Evolutionary conservation across 441 rosid genomes (phyloP).

Genomic region (Gossypium trilobum): DNA sequence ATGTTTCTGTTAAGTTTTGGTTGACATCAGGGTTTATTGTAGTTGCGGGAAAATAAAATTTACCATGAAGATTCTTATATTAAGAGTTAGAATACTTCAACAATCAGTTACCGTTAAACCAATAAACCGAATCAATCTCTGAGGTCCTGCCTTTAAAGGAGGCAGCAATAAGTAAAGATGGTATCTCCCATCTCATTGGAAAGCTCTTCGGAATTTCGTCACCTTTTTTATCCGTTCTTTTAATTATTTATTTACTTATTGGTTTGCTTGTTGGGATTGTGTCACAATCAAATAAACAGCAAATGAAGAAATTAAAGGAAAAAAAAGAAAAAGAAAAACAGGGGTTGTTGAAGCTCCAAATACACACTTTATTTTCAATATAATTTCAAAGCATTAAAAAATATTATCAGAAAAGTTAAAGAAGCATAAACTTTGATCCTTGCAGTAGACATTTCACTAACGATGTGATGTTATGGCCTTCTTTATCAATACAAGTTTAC

Average conservation of each 20-base stretch:
- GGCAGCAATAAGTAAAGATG: constrained; percentile 1
- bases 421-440: constrained; percentile 18
- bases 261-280: too few relatives aligned
- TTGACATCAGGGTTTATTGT: too few relatives aligned
- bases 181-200: constrained; percentile 9
- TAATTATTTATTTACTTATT: too few relatives aligned
- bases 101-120: too few relatives aligned
- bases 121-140: too few relatives aligned
- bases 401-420: too few relatives aligned
- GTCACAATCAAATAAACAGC: background rate
- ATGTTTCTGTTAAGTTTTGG: too few relatives aligned
- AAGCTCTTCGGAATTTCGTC: background rate
- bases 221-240: background rate
- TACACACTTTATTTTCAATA: background rate
- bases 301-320: too few relatives aligned
- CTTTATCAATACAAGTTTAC: background rate
- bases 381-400: background rate
- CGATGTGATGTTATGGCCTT: background rate
- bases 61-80: too few relatives aligned
- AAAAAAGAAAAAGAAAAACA: background rate
- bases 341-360: background rate
- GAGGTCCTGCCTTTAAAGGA: constrained; percentile 2
- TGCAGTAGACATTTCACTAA: constrained; percentile 12
- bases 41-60: too few relatives aligned
- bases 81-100: too few relatives aligned